Conservation (phyloP, 371 early-diverging fungal genomes). For the Mucor lusitanicus region DNA sequence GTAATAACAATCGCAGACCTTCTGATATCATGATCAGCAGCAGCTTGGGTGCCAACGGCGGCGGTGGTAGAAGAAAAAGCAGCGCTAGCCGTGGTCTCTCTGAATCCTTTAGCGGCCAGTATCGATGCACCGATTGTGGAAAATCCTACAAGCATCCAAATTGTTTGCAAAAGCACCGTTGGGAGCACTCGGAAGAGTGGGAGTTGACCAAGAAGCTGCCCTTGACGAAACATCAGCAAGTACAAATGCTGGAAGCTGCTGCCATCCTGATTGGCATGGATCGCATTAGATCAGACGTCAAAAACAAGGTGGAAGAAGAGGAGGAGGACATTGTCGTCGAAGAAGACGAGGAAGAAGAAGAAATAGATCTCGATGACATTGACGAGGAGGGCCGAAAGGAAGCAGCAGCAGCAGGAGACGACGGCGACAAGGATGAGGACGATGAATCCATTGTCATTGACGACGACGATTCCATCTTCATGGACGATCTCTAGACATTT, state of each 20-base stretch:
- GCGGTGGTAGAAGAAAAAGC: conserved; percentile 11
- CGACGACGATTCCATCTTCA: conserved; percentile 32
- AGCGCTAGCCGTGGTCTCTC: conserved; percentile 17
- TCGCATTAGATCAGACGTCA: conserved; percentile 3
- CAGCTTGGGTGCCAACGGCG: background rate
- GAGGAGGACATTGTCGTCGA: conserved; percentile 2
- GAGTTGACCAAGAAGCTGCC: conserved; percentile 62
- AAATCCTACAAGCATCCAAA: conserved; percentile 72
- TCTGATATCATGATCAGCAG: conserved; percentile 1
- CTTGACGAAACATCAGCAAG: conserved; percentile 76
- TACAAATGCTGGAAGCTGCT: conserved; percentile 77
- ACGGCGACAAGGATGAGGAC: conserved; percentile 21
- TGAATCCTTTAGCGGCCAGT: conserved; percentile 26
- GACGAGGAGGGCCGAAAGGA: background rate
- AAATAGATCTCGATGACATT: background rate
- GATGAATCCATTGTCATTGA: conserved; percentile 29
- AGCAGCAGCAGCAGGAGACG: background rate
- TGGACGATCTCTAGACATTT: conserved; percentile 26
- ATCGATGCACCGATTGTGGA: conserved; percentile 66
- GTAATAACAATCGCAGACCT: conserved; percentile 22
- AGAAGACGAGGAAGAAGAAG: conserved; percentile 1
- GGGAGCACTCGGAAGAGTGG: conserved; percentile 78
- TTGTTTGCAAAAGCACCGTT: conserved; percentile 70
- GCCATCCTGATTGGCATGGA: conserved; percentile 67
- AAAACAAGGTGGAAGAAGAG: conserved; percentile 6